Conservation (phyloP, 805 yeast genomes). For the Ogataea glucozyma region DNA sequence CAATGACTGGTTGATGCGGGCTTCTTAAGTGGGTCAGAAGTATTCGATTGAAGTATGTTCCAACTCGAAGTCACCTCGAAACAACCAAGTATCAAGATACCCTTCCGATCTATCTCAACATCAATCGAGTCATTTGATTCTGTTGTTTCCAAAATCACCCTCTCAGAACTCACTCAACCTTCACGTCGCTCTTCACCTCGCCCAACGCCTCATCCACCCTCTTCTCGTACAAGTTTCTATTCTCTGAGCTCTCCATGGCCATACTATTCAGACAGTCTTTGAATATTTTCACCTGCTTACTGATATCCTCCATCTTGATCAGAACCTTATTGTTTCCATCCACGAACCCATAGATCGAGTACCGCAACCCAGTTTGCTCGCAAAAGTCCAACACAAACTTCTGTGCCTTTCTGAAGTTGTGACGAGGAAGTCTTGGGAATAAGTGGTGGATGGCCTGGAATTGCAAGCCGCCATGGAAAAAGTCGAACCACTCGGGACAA, state of each 20-base stretch:
- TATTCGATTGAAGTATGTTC: no score
- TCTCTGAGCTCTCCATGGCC: constrained; percentile 48
- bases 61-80: no score
- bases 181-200: neutral
- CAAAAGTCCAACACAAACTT: constrained; percentile 73
- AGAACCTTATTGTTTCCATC: constrained; percentile 76
- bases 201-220: constrained; percentile 24
- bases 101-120: no score
- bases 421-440: constrained; percentile 87
- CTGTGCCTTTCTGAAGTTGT: constrained; percentile 77
- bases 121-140: no score
- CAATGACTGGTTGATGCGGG: no score
- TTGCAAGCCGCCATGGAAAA: constrained; percentile 88
- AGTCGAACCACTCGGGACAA: constrained; percentile 91
- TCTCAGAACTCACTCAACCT: constrained; percentile 4
- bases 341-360: constrained; percentile 82
- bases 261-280: constrained; percentile 70
- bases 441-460: constrained; percentile 90
- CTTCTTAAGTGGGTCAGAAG: no score
- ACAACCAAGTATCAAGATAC: no score
- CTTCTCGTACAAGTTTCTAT: constrained; percentile 33
- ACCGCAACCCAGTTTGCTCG: constrained; percentile 70
- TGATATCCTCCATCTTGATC: constrained; percentile 68
- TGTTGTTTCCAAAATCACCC: constrained; percentile 7
- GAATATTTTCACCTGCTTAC: constrained; percentile 75